phyloP scores from a whole-genome alignment of 2,329 filamentous ascomycete species.

The Paecilomyces dactylethromorphus region DNA sequence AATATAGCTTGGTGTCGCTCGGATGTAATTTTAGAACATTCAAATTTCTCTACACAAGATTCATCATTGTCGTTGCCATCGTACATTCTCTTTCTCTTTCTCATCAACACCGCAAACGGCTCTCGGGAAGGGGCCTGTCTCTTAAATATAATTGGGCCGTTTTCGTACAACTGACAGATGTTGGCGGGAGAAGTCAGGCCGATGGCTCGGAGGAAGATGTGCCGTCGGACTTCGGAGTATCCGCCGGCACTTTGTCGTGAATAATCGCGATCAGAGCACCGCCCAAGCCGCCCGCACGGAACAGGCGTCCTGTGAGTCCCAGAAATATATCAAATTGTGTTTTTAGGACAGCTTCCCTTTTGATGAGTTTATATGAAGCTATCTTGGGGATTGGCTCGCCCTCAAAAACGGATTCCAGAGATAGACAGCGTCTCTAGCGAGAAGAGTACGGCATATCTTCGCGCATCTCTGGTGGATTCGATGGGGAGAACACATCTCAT shows the following conservation, averaged over 20 bases:
- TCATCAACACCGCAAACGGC: not conserved
- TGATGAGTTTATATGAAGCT: not conserved
- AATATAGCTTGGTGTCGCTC: too few species aligned
- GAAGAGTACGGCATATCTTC: slow-evolving; percentile 8
- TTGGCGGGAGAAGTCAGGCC: slow-evolving; percentile 13
- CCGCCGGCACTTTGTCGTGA: slow-evolving; percentile 10
- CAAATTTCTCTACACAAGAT: too few species aligned
- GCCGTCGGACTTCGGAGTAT: slow-evolving; percentile 26
- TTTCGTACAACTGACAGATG: not conserved
- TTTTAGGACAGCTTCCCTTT: not conserved
- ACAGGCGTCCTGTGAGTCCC: slow-evolving; percentile 16
- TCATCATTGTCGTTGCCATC: not conserved
- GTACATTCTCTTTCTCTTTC: not conserved
- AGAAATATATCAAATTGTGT: slow-evolving; percentile 2
- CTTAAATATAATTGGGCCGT: not conserved
- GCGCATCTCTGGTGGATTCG: slow-evolving; percentile 12
- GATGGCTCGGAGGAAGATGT: slow-evolving; percentile 28
- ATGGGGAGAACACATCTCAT: slow-evolving; percentile 11
- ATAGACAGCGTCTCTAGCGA: slow-evolving; percentile 11
- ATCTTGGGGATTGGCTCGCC: not conserved
- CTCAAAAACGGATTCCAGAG: slow-evolving; percentile 8
- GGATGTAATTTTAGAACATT: too few species aligned
- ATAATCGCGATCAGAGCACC: slow-evolving; percentile 21
- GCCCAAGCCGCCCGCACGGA: slow-evolving; percentile 20
- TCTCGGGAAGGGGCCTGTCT: not conserved